Base-by-base conservation (phyloP, 2,329 filamentous ascomycete species). In the Didymella segeticola region DNA sequence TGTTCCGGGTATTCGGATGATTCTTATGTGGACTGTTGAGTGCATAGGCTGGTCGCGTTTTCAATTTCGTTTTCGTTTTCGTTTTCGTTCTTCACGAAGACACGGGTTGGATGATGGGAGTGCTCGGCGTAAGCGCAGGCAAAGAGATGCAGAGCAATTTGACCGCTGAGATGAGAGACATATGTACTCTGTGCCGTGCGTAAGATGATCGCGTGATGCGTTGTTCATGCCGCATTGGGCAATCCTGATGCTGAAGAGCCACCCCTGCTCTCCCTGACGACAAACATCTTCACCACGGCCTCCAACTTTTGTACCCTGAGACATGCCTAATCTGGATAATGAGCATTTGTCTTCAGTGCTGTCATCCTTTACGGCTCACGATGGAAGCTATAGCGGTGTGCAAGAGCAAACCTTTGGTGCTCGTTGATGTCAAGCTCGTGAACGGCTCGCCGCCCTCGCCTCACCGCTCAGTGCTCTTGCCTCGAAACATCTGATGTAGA, bases 21-120 rank as follows among this genome's bases (percentile, higher is more conserved):
- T 50, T 27, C n/a, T 42, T 47, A 46, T 25, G 36, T 48, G 46
- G 31, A 29, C 33, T 38, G 45, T 56, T 50, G 41, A 29, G 25
- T 47, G 52, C 52, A 50, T 45, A 36, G 15, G 33, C 34, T 54
- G 51, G 43, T 48, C 38, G 39, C n/a, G n/a, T n/a, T n/a, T n/a
- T n/a, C n/a, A n/a, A n/a, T n/a, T n/a, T n/a, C n/a, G 38, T 36
- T 37, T 36, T 30, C 33, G 15, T 48, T 42, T 6, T 20, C 12
- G 38, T 26, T 31, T 43, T 26, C 27, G 22, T 45, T 49, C 29
- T 26, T 43, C 22, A 45, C 23, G 17, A 49, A 41, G 27, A 49
- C n/a, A 49, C 29, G 39, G 51, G 23, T 38, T 45, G 33, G 43
- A 37, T 43, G 27, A 33, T 43, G 39, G 33, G 45, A 27, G 14